Conservation (phyloP, 2,329 filamentous ascomycete species). For the Chaetomiaceae sp. region DNA sequence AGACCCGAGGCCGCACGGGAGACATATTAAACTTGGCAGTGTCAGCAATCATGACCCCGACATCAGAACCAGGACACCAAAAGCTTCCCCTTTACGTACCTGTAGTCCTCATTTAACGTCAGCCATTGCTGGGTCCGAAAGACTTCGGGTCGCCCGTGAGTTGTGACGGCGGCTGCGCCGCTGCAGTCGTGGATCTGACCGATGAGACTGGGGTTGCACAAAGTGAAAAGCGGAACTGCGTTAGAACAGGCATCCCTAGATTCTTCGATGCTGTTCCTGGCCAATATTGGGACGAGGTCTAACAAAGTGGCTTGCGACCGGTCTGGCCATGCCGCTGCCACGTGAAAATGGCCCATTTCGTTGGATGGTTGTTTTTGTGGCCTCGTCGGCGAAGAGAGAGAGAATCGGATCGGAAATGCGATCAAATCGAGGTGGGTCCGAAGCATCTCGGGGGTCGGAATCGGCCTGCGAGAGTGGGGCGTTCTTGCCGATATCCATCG, state of each 20-base stretch:
- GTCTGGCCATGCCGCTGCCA: neutral
- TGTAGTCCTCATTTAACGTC: too few relatives aligned
- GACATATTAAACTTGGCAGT: too few relatives aligned
- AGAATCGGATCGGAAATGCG: neutral
- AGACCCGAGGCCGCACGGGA: too few relatives aligned
- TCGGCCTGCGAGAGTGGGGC: neutral
- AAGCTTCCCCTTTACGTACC: too few relatives aligned
- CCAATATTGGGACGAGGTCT: neutral
- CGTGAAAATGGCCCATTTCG: neutral
- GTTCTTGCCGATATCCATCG: neutral
- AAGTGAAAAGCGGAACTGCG: neutral
- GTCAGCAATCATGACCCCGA: too few relatives aligned
- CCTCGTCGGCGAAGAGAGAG: neutral
- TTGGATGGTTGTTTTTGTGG: neutral
- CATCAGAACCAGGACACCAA: too few relatives aligned
- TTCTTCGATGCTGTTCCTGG: neutral
- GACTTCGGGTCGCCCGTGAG: slow-evolving; percentile 2
- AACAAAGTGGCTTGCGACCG: neutral
- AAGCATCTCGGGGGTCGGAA: neutral
- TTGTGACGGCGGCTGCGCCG: neutral
- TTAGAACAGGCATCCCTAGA: neutral
- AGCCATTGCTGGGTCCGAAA: slow-evolving; percentile 2
- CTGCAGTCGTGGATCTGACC: neutral
- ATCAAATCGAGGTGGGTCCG: neutral
- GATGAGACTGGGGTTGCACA: neutral